These are phyloP conservation scores for Paramyrothecium sp. DNA, from an alignment of 2,329 filamentous ascomycete genomes.

Conservation along the genomic window DNA sequence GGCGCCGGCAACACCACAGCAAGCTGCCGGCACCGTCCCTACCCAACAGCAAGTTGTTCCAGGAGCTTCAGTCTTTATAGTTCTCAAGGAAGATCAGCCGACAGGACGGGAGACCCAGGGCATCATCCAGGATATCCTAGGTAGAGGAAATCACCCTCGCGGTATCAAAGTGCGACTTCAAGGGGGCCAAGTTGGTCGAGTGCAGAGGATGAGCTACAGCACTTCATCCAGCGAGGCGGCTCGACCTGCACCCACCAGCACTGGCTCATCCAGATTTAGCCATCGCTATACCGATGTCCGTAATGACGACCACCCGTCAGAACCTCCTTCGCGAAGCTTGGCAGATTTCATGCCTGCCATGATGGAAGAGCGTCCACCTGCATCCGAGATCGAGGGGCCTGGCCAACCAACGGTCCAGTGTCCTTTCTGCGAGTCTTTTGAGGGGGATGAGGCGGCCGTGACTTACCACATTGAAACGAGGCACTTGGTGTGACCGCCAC, in stretches of 20 bases:
- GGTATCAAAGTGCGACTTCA: slow-evolving; percentile 76
- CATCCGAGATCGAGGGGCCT: not conserved
- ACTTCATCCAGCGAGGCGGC: slow-evolving; percentile 3
- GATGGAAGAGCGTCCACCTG: slow-evolving; percentile 20
- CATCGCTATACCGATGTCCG: slow-evolving; percentile 32
- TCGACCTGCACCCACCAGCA: not conserved
- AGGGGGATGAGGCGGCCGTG: slow-evolving; percentile 68
- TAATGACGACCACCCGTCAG: slow-evolving; percentile 33
- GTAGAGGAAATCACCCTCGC: slow-evolving; percentile 70
- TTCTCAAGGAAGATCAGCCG: slow-evolving; percentile 74
- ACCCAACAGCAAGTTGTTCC: slow-evolving; percentile 51
- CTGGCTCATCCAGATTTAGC: slow-evolving; percentile 21
- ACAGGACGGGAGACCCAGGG: slow-evolving; percentile 71
- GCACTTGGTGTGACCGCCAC: slow-evolving; percentile 22
- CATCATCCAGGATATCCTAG: slow-evolving; percentile 65
- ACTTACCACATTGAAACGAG: slow-evolving; percentile 59
- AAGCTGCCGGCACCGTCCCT: slow-evolving; percentile 41
- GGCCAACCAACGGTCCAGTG: slow-evolving; percentile 39
- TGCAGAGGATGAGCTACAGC: slow-evolving; percentile 57
- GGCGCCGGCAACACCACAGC: slow-evolving; percentile 29
- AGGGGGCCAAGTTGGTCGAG: slow-evolving; percentile 71
- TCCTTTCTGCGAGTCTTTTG: slow-evolving; percentile 65
- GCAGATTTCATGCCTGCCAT: slow-evolving; percentile 48
- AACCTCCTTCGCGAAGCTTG: slow-evolving; percentile 36
- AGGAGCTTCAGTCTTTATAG: slow-evolving; percentile 67